These are phyloP conservation scores for Bothriochloa decipiens DNA, from an alignment of 176 grass and related monocot genomes.

Conservation along the genomic window DNA sequence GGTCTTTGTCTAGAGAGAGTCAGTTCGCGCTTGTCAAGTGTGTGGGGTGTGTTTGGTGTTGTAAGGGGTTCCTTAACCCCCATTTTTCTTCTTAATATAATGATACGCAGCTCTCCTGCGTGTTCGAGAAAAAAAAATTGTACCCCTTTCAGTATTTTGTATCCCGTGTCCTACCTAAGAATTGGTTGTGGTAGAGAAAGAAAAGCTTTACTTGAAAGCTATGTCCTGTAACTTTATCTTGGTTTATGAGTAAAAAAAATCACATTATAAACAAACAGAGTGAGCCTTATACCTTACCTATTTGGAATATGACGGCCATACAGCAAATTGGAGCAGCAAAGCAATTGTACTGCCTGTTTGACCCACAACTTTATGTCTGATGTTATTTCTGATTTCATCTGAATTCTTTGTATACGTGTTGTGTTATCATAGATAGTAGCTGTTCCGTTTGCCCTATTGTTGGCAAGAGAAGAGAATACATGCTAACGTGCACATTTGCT, in stretches of 20 bases:
- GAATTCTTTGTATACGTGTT: too few species aligned
- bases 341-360: not conserved
- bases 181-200: not conserved
- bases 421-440: not conserved
- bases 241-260: constrained; percentile 2
- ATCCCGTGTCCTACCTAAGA: not conserved
- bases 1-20: too few species aligned
- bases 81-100: too few species aligned
- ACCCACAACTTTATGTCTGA: not conserved
- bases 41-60: too few species aligned
- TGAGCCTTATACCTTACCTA: not conserved
- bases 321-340: not conserved
- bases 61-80: too few species aligned
- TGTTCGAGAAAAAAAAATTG: too few species aligned
- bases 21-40: too few species aligned
- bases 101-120: too few species aligned
- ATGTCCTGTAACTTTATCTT: not conserved
- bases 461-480: not conserved
- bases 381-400: not conserved
- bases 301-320: not conserved
- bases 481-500: constrained; percentile 18
- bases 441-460: not conserved
- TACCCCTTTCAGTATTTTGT: not conserved
- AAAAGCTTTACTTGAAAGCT: not conserved
- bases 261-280: not conserved